Base-by-base conservation (phyloP, 768 basidiomycete species). In the Inosperma sp. region DNA sequence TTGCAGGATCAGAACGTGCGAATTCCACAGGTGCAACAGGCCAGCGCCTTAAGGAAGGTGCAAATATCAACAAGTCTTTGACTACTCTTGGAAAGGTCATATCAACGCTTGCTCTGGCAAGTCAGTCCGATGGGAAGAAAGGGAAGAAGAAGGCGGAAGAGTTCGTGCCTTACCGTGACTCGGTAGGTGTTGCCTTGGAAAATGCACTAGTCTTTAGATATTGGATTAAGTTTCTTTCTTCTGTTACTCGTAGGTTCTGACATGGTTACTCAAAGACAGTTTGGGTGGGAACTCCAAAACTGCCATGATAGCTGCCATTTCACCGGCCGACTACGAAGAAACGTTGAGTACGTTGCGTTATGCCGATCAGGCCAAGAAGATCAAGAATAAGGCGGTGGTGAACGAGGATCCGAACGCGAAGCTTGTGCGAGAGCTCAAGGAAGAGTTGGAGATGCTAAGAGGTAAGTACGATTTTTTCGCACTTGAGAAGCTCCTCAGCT, bases 341-440 rank as follows among this genome's bases (percentile, higher is more conserved):
- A 97, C 95, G 13, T 74, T 98, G 54, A 92, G 92, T 69, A 98
- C 95, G 2, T 74, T 99, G 52, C 88, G 96, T 5, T 98, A 99
- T 69, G 96, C 96, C 59, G 93, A 96, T 76, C 92, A 92, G 66
- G 94, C 95, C 27, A 99, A 99, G 86, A 95, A 95, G 84, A 99
- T 99, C 72, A 97, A 94, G 84, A 99, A 97, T 71, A 95, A 97
- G 74, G 95, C 96, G 13, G 83, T 98, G 52, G 90, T 99, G 57
- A 99, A 99, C 71, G 96, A 99, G 73, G 96, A 99, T 79, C 96
- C 96, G 26, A 99, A 97, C 62, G 95, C 95, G 64, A 97, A 93
- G 74, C 86, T 99, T 51, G 94, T 99, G 51, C 86, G 94, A 41
- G 95, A 98, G 70, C 87, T 99, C 67, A 99, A 98, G 70, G 96